Evolutionary conservation across 2,329 filamentous ascomycete species (phyloP), one percentile per base, ranked within the genome.

Genomic region (Ceratocystis huliohia): DNA sequence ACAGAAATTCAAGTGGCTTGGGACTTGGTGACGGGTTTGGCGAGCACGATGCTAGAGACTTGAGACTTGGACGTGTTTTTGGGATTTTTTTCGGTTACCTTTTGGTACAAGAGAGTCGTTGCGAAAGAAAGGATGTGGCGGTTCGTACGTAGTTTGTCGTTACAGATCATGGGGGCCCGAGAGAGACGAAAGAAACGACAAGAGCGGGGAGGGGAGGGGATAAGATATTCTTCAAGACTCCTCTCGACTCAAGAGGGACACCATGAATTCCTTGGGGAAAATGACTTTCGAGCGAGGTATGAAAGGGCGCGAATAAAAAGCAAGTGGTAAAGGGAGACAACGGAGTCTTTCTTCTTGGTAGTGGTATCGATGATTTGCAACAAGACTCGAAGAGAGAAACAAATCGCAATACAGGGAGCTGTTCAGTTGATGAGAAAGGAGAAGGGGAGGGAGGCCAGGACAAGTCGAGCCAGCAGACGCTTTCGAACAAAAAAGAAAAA

Each of bases 211-310:
- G 61, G 61, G 44, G 8, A 10, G 37, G 61, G 61, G 41, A 63
- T 48, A 63, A 63, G 61, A 63, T 63, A 45, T 63, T 63, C 44
- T 63, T 63, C 61, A 48, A 46, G 25, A 20, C 25, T 59, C 37
- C 7, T n/a, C 22, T 30, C 6, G 13, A 59, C 7, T 30, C 13
- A 59, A 33, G 8, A 59, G 28, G 6, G 28, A 41, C 37, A 6
- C 37, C 28, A 25, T 25, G 37, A 37, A 33, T 17, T 59, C 53
- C 28, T 7, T 59, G 28, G 53, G 15, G 33, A 33, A 59, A 2
- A 17, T 15, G 30, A 13, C 28, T 59, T 59, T 25, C 8, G 37
- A 41, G 37, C 37, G 28, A 59, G 22, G 5, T 20, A 25, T 17
- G n/a, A n/a, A 59, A 33, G 53, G 53, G 53, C 53, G 25, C 22